Evolutionary conservation across 2,329 filamentous ascomycete genomes (phyloP), one percentile per base, ranked within the genome.

Genomic region (Periconia sp.): DNA sequence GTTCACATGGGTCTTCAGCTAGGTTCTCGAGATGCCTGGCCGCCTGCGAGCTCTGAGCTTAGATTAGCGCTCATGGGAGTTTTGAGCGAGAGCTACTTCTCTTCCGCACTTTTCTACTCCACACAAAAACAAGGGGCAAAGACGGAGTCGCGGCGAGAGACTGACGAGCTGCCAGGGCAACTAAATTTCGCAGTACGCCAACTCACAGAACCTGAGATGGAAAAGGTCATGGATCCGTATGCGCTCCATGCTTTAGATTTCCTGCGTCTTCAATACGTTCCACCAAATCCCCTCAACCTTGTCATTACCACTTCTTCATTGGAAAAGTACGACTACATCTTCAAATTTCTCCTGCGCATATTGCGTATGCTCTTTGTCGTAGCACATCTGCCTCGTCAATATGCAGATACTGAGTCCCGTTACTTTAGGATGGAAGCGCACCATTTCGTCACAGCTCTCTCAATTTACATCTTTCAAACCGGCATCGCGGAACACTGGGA

Each of bases 231-330:
- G 78, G 83, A 97, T 57, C 85, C 90, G 0, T 81, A 89, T 62
- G 87, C 86, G 0, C 79, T 97, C 13, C 85, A 92, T 63, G 94
- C 94, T 0, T 77, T 97, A n/a, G 94, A 97, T 69, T 97, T 99
- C 61, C 76, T 99, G 12, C 84, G 89, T 2, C 74, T 99, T 6
- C 87, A 91, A 32, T 97, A 96, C 70, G 88, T 86, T 28, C 79
- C 91, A 0, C 87, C 91, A 0, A 69, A 80, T 0, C 83, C 89
- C 1, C 75, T 97, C 0, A 78, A 85, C 28, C 77, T 84, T 0
- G 79, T 97, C 48, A 85, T 99, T 29, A 91, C 89, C 0, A 77
- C 83, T 0, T 67, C 77, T 0, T 80, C 86, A 1, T 72, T 97
- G 9, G 75, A 84, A 40, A 90, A 90, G 56, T 97, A 96, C 60